phyloP scores from a whole-genome alignment of 371 early-diverging fungal genomes.

The Apophysomyces variabilis region DNA sequence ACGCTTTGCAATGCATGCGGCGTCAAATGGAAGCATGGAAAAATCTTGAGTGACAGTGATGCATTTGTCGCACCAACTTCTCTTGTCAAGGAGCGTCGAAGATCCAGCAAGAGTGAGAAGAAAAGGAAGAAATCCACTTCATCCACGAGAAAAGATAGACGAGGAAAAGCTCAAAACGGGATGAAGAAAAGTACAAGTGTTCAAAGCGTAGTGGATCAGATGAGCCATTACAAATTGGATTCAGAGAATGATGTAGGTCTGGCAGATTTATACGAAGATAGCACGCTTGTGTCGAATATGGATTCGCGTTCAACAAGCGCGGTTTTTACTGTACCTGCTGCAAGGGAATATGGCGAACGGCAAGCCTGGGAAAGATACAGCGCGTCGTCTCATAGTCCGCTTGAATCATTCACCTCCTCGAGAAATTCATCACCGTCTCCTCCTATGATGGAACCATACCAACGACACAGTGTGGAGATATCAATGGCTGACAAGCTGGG shows the following conservation, averaged over 20 bases:
- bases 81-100: slow-evolving; percentile 10
- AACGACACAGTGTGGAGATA: slow-evolving; percentile 14
- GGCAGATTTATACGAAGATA: background rate
- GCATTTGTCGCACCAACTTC: background rate
- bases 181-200: slow-evolving; percentile 5
- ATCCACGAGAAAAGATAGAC: background rate
- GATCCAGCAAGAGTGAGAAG: slow-evolving; percentile 6
- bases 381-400: background rate
- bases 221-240: background rate
- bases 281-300: background rate
- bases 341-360: slow-evolving; percentile 6
- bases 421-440: slow-evolving; percentile 13
- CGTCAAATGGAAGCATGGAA: slow-evolving; percentile 85
- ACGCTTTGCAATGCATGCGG: slow-evolving; percentile 92
- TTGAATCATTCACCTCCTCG: slow-evolving; percentile 9
- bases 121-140: slow-evolving; percentile 4
- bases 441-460: slow-evolving; percentile 4
- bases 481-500: slow-evolving; percentile 23
- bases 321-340: background rate
- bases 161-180: background rate
- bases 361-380: slow-evolving; percentile 5
- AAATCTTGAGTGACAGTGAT: slow-evolving; percentile 53
- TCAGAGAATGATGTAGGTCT: slow-evolving; percentile 16
- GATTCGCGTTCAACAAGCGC: background rate
- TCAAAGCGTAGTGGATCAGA: background rate